Base-by-base conservation (phyloP, 1,139 yeast genomes). In the Hyphopichia wangnamkhiaoensis region DNA sequence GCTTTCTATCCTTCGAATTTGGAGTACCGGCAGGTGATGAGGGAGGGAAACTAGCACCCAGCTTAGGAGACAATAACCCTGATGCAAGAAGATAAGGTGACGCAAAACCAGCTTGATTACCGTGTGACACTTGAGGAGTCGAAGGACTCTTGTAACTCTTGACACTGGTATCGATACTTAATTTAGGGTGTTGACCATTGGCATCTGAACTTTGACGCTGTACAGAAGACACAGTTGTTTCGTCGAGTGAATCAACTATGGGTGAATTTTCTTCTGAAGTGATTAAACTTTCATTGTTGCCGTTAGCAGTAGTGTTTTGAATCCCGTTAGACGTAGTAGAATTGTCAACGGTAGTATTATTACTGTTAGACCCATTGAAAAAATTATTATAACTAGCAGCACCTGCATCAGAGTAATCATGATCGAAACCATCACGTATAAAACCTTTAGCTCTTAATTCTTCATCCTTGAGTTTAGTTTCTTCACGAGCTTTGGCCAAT, bases 401-500 rank as follows among this genome's bases (percentile, higher is more conserved):
- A 13, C 31, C 31, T 37, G 46, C n/a, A 48, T 45, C 39, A 44
- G 39, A 39, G 43, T 49, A 23, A 45, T 45, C 50, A 42, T 56
- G 43, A 37, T 58, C 63, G 41, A 45, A 56, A 2, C 62, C 67
- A 33, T 61, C 68, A 36, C 71, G 49, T 24, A 64, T 51, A 38
- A 59, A 60, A 24, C 74, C 74, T 45, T 67, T 61, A 8, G 69
- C 64, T 38, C 68, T 54, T 43, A 74, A 57, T 42, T 70, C 78
- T 44, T 80, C 83, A 49, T 84, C 85, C 53, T 84, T 80, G 31
- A 72, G 55, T 51, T 72, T 74, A 1, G 85, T 82, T 52, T 80
- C 88, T 54, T 82, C 89, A 52, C 91, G 71, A 0, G 96, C 95
- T 50, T 82, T 86, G 1, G 89, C 84, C 53, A 90, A 70, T 58